These are phyloP conservation scores for Huntiella savannae DNA, from an alignment of 2,329 filamentous ascomycete species.

Conservation along the genomic window DNA sequence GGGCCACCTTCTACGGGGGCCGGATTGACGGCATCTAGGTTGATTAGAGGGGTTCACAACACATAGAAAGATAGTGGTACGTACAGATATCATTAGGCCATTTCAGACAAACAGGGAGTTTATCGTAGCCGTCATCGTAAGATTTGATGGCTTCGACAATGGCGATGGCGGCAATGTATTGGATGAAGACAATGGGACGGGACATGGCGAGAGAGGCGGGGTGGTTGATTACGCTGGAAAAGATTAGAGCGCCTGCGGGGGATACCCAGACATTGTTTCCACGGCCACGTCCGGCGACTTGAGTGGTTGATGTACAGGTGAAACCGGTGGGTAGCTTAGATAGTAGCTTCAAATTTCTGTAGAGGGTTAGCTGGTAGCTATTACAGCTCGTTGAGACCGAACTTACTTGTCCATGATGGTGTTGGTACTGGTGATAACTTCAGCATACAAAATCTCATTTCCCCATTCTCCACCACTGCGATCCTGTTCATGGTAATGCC, in stretches of 20 bases:
- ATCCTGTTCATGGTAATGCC: conserved; percentile 39
- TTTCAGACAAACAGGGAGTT: conserved; percentile 69
- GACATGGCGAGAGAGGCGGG: conserved; percentile 48
- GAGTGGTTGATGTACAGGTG: conserved; percentile 68
- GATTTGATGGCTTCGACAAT: conserved; percentile 65
- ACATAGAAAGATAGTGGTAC: conserved; percentile 14
- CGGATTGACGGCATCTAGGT: conserved; percentile 45
- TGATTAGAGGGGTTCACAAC: not conserved
- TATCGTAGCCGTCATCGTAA: conserved; percentile 58
- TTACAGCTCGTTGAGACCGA: fast-evolving
- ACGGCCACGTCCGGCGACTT: conserved; percentile 72
- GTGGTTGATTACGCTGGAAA: conserved; percentile 77
- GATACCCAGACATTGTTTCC: conserved; percentile 92
- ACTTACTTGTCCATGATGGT: conserved; percentile 71
- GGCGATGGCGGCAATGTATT: conserved; percentile 80
- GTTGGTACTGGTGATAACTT: conserved; percentile 86
- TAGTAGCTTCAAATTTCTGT: conserved; percentile 58
- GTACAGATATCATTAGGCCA: conserved; percentile 93
- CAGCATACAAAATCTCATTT: conserved; percentile 61
- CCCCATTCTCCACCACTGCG: conserved; percentile 49
- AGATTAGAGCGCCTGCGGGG: conserved; percentile 67
- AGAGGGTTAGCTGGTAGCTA: not conserved
- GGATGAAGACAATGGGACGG: conserved; percentile 77
- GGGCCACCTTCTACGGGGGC: conserved; percentile 26
- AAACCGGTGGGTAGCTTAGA: conserved; percentile 66